Percentiles rank a stretch among this genome's conserved stretches.
Conservation (phyloP, 2,329 filamentous ascomycete species). For the Bipolaris zeicola region DNA sequence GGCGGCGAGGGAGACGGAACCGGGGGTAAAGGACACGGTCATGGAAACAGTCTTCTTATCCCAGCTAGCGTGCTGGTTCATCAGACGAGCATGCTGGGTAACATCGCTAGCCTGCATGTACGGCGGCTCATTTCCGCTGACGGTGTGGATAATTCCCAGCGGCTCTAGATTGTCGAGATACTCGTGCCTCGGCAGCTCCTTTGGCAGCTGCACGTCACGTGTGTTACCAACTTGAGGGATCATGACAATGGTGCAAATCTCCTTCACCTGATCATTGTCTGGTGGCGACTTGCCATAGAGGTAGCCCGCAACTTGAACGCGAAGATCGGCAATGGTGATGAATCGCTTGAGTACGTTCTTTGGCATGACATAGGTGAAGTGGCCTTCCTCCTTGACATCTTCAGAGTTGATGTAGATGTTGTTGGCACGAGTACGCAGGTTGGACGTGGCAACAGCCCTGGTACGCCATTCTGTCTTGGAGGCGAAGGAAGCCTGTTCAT, state of each 20-base stretch:
- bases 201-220: constrained; percentile 87
- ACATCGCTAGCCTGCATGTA: constrained; percentile 97
- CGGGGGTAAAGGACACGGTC: constrained; percentile 94
- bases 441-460: constrained; percentile 92
- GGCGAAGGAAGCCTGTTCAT: constrained; percentile 95
- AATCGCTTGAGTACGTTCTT: constrained; percentile 99
- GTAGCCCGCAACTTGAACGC: constrained; percentile 95
- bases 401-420: constrained; percentile 99
- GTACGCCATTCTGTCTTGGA: constrained; percentile 99
- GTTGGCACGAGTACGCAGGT: constrained; percentile 90
- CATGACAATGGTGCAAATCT: constrained; percentile 96
- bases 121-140: constrained; percentile 89
- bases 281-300: constrained; percentile 90
- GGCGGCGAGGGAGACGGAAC: constrained; percentile 90
- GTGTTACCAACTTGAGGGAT: constrained; percentile 94
- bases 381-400: constrained; percentile 85
- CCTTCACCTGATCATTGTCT: constrained; percentile 96
- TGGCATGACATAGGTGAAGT: constrained; percentile 95
- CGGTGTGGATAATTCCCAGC: constrained; percentile 91
- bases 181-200: constrained; percentile 89
- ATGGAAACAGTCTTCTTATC: constrained; percentile 93
- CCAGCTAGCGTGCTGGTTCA: constrained; percentile 80
- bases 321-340: constrained; percentile 94
- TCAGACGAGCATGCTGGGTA: constrained; percentile 88
- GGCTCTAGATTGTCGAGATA: constrained; percentile 86